phyloP scores from a whole-genome alignment of 2,329 filamentous ascomycete species.

The Ceratocystis cacaofunesta region DNA sequence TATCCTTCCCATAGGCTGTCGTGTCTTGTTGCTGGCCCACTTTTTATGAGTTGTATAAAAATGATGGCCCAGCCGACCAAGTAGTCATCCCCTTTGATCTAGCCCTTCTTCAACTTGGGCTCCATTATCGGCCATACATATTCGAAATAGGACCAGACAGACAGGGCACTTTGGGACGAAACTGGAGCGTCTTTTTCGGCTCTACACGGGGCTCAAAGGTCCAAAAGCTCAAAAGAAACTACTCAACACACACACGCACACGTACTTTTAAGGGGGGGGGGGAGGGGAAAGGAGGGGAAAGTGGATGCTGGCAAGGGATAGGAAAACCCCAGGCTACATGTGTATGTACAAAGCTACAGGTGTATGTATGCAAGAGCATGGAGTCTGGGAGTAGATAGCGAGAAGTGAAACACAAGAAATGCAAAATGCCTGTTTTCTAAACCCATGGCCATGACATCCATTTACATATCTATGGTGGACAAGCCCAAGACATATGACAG shows the following conservation, averaged over 20 bases:
- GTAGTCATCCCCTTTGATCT: too few relatives aligned
- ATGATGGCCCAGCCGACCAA: too few relatives aligned
- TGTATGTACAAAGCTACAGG: background rate
- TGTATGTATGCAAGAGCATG: background rate
- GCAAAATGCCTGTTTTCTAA: background rate
- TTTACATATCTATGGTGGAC: too few relatives aligned
- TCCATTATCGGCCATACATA: too few relatives aligned
- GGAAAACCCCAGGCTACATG: background rate
- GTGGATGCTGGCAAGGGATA: constrained; percentile 1
- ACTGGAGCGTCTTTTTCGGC: background rate
- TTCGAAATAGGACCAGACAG: background rate
- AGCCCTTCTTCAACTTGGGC: too few relatives aligned
- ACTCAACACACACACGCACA: background rate
- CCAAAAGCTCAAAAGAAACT: background rate
- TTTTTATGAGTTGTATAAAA: too few relatives aligned
- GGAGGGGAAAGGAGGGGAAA: background rate
- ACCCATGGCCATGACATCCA: too few relatives aligned
- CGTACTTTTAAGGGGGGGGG: background rate
- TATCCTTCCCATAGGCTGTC: too few relatives aligned
- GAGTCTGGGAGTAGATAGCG: background rate
- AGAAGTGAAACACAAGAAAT: background rate
- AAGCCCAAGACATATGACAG: too few relatives aligned
- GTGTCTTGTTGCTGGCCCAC: too few relatives aligned
- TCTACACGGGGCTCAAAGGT: background rate
- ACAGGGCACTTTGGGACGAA: background rate